Base-by-base conservation (phyloP, 2,329 filamentous ascomycete genomes). In the Zelopaecilomyces penicillatus region DNA sequence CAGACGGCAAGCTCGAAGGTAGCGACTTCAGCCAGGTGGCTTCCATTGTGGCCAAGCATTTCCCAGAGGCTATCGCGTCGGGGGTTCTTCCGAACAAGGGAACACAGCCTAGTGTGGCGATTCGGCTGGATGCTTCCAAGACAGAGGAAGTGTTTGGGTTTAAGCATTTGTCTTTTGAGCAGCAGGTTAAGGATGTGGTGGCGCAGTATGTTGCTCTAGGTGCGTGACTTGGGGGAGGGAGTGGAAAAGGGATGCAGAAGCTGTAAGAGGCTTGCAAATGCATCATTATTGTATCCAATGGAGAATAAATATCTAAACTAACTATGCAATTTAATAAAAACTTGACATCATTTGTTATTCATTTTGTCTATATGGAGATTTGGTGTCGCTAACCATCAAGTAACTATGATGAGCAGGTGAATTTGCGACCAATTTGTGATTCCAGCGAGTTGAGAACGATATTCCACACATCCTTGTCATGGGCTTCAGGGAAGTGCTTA, bases 81-180 rank as follows among this genome's bases (percentile, higher is more conserved):
- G 19, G 19, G 3, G 19, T 19, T 19, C 19, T 19, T 19, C 19
- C 19, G 19, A 19, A 19, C 19, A 19, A 19, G 19, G 19, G 19
- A 19, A 19, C 19, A 19, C 19, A 19, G 19, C 19, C 19, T 19
- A 19, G 19, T 19, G 19, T 19, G 19, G 3, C 28, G 11, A 19
- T 12, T 4, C 26, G 27, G n/a, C 41, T 62, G 31, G 58, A 62
- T 43, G 47, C 57, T 5, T 56, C 52, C 7, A 54, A 54, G 41
- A 61, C 62, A 1, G 59, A 64, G 40, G 50, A 59, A 44, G 52
- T 51, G 3, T 60, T 67, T 44, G 63, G 60, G 0, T 56, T 65
- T 39, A 56, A 55, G 43, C 61, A 64, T 36, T 47, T 52, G 30
- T 50, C 52, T 1, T 65, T 57, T 32, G 62, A 66, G 43, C 60